Conservation (phyloP, 2,329 filamentous ascomycete species). For the Chaetoscypha palmicola region DNA sequence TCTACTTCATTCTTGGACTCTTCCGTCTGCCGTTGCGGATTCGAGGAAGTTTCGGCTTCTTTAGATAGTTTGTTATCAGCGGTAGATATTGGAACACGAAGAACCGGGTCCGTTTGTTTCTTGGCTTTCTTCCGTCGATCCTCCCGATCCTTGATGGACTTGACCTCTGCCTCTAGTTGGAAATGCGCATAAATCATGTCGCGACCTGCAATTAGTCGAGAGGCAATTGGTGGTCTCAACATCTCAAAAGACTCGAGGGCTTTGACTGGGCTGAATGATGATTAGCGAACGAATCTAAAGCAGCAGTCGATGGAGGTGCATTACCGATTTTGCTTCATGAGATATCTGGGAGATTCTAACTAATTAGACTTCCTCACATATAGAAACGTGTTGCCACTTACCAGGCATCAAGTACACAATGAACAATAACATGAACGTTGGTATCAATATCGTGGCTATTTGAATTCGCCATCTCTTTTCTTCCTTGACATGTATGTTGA, state of each 20-base stretch:
- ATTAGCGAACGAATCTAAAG: too few species aligned
- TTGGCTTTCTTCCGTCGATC: background rate
- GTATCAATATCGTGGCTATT: background rate
- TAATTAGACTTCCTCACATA: background rate
- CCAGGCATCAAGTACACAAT: conserved; percentile 2
- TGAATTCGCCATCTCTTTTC: background rate
- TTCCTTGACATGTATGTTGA: background rate
- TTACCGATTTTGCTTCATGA: conserved; percentile 1
- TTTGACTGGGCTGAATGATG: too few species aligned
- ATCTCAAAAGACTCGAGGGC: background rate
- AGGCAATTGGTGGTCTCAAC: background rate
- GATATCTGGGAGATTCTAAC: background rate
- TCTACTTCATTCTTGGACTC: too few species aligned
- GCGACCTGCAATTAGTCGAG: background rate
- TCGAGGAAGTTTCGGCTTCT: too few species aligned
- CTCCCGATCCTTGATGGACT: background rate
- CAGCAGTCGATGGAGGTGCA: too few species aligned
- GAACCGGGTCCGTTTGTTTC: too few species aligned
- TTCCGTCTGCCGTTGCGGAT: too few species aligned
- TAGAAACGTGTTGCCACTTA: background rate
- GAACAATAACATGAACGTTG: background rate
- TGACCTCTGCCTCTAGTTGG: conserved; percentile 2
- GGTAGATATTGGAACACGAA: too few species aligned
- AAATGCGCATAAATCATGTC: conserved; percentile 3
- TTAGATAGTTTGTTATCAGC: too few species aligned